A percentile compares a stretch with the other conserved stretches of the same genome.
Evolutionary conservation across 2,329 filamentous ascomycete genomes (phyloP).

Genomic region (Diplodia seriata): DNA sequence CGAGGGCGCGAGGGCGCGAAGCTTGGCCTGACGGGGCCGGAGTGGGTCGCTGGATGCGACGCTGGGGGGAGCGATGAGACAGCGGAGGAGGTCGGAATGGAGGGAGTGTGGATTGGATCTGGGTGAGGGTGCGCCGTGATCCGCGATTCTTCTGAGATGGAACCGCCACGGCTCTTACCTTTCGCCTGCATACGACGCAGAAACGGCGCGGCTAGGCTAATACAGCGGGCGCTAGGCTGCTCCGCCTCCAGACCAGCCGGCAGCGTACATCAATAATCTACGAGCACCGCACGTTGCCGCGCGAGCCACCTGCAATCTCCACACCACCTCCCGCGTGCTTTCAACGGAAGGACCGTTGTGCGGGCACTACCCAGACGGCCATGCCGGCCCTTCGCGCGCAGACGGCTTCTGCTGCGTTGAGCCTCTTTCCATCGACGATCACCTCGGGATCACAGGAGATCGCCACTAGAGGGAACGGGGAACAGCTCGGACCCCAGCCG

Average conservation of each 20-base stretch:
- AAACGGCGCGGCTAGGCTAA: conserved; percentile 15
- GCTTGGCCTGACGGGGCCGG: not conserved
- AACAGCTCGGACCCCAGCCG: conserved; percentile 6
- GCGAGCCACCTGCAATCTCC: conserved; percentile 16
- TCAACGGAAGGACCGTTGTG: conserved; percentile 1
- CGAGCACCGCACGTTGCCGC: too few species aligned
- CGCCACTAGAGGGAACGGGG: conserved; percentile 19
- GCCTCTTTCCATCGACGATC: conserved; percentile 24
- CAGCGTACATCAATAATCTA: conserved; percentile 1
- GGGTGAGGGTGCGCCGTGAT: too few species aligned
- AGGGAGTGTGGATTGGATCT: not conserved
- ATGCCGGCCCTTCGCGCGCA: too few species aligned
- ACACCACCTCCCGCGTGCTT: not conserved
- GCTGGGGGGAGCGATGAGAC: not conserved
- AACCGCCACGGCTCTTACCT: conserved; percentile 3
- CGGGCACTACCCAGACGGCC: conserved; percentile 25
- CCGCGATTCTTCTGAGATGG: too few species aligned
- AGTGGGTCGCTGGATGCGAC: not conserved
- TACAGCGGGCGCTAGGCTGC: conserved; percentile 10
- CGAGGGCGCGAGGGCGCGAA: conserved; percentile 12
- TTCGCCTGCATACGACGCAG: conserved; percentile 18
- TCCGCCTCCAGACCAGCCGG: conserved; percentile 9
- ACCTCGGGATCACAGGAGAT: not conserved
- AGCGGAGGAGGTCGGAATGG: conserved; percentile 15
- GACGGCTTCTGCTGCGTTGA: not conserved